These are phyloP conservation scores for Phytopythium cucurbitacearum DNA, from an alignment of 352 stramenopile genomes.

Conservation along the genomic window DNA sequence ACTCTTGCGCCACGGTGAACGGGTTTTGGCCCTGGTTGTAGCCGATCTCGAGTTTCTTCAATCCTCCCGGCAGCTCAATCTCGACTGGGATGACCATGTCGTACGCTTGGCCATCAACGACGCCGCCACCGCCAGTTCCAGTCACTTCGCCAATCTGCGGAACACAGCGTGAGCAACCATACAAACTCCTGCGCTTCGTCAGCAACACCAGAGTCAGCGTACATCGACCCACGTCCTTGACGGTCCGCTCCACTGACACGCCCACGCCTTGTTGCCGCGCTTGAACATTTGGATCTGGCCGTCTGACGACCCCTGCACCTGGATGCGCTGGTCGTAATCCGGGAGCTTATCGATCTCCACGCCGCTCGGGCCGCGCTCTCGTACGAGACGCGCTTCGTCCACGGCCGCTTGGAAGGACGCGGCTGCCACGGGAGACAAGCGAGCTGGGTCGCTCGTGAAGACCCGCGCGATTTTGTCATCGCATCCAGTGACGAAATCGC, in stretches of 20 bases:
- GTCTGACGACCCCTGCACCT: constrained; percentile 80
- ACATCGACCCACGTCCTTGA: constrained; percentile 95
- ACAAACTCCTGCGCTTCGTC: not conserved
- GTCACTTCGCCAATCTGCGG: constrained; percentile 81
- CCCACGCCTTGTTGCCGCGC: constrained; percentile 90
- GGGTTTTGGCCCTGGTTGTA: constrained; percentile 98
- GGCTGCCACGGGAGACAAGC: constrained; percentile 62
- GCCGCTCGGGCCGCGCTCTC: constrained; percentile 76
- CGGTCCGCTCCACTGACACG: constrained; percentile 91
- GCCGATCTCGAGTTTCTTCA: constrained; percentile 94
- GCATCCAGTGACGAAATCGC: constrained; percentile 91
- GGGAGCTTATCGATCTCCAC: constrained; percentile 94
- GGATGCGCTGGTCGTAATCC: constrained; percentile 87
- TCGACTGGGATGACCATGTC: constrained; percentile 97
- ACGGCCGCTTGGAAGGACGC: constrained; percentile 66
- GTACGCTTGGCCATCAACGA: constrained; percentile 91
- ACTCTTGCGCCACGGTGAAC: constrained; percentile 94
- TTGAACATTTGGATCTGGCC: constrained; percentile 97
- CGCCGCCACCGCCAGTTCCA: constrained; percentile 76
- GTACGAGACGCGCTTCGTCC: constrained; percentile 46
- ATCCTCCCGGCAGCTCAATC: constrained; percentile 90
- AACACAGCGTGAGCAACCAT: constrained; percentile 1
- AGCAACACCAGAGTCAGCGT: constrained; percentile 13
- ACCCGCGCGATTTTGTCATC: constrained; percentile 92
- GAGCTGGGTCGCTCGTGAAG: constrained; percentile 78